phyloP scores from a whole-genome alignment of 768 basidiomycete genomes.

The Podaxis mareebaensis region DNA sequence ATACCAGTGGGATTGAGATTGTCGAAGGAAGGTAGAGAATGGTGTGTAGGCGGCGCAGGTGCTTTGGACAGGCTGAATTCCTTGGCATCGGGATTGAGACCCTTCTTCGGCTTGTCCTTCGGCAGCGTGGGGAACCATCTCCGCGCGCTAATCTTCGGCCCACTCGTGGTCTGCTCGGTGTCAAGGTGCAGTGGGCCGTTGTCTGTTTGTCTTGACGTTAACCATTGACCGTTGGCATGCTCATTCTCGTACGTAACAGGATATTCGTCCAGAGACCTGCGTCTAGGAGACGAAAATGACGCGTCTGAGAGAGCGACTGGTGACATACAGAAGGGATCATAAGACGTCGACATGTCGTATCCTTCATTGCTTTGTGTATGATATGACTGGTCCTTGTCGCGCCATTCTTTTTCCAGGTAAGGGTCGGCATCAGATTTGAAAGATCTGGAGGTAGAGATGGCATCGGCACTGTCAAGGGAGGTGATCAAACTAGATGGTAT shows the following conservation, averaged over 20 bases:
- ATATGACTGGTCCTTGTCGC: slow-evolving; percentile 24
- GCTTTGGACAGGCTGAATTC: slow-evolving; percentile 58
- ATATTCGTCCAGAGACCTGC: slow-evolving; percentile 1
- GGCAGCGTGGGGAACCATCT: slow-evolving; percentile 10
- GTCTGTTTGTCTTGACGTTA: background rate
- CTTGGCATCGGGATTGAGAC: slow-evolving; percentile 85
- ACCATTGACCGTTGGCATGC: background rate
- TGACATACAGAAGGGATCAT: slow-evolving; percentile 1
- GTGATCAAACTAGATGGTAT: slow-evolving; percentile 20
- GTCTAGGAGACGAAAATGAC: slow-evolving; percentile 4
- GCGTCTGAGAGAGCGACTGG: background rate
- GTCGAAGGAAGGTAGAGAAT: slow-evolving; percentile 38
- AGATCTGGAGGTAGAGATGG: slow-evolving; percentile 23
- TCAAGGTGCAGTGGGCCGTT: background rate
- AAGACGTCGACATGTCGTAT: background rate
- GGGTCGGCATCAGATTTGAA: slow-evolving; percentile 49
- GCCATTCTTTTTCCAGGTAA: slow-evolving; percentile 55
- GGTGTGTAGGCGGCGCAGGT: slow-evolving; percentile 25
- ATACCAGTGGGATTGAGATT: slow-evolving; percentile 65
- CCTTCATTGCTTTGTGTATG: slow-evolving; percentile 4
- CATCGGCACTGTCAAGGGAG: slow-evolving; percentile 17
- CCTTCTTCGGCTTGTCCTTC: slow-evolving; percentile 54
- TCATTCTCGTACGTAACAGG: background rate
- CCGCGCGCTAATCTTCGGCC: background rate
- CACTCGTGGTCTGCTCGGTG: background rate